Conservation (phyloP, 139 green algal species). For the Yamagishiella unicocca region DNA sequence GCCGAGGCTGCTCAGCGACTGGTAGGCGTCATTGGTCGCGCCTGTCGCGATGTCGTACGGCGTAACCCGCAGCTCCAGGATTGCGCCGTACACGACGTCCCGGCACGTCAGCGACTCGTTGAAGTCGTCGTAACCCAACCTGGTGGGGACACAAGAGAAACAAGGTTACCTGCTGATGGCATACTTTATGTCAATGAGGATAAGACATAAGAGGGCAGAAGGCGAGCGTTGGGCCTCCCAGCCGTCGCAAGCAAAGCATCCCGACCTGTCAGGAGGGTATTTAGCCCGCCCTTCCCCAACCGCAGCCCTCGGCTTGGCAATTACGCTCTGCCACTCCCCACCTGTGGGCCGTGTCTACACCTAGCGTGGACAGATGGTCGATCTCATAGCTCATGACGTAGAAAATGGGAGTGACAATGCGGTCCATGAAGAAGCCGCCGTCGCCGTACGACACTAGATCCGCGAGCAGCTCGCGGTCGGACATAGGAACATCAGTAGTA, state of each 20-base stretch:
- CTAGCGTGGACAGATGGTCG: conserved; percentile 32
- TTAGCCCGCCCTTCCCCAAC: no score
- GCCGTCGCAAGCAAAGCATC: no score
- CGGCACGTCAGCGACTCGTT: conserved; percentile 83
- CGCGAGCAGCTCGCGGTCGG: conserved; percentile 56
- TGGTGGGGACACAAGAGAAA: no score
- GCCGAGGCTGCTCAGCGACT: conserved; percentile 26
- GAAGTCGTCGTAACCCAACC: conserved; percentile 83
- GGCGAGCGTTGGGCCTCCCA: no score
- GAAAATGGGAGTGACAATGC: conserved; percentile 55
- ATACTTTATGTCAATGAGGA: no score
- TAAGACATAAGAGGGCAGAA: no score
- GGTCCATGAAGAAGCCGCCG: conserved; percentile 42
- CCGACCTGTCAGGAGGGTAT: no score
- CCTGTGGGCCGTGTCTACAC: conserved; percentile 43
- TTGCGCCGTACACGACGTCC: conserved; percentile 27
- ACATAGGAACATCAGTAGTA: not conserved
- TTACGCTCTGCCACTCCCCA: not conserved
- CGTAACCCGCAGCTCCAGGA: conserved; percentile 47
- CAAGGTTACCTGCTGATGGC: no score
- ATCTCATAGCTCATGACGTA: conserved; percentile 54
- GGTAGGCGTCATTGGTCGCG: conserved; percentile 41
- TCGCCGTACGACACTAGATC: conserved; percentile 71
- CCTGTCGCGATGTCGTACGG: conserved; percentile 14
- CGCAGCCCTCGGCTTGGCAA: no score